These are phyloP conservation scores for Cytospora mali DNA, from an alignment of 2,329 filamentous ascomycete species.

Conservation along the genomic window DNA sequence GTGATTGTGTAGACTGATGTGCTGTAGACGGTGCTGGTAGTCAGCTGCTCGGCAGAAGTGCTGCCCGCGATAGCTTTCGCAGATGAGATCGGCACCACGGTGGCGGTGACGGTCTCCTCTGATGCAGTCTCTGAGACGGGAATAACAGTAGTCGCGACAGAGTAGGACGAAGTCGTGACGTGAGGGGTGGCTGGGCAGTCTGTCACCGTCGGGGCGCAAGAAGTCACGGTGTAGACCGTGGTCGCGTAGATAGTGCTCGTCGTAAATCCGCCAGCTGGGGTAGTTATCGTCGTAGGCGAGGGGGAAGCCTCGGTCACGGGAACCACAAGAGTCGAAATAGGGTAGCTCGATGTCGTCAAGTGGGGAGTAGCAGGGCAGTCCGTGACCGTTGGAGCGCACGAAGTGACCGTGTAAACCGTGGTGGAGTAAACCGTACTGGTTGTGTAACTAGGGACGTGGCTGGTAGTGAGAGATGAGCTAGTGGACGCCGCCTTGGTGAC, in stretches of 20 bases:
- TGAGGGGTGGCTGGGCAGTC: slow-evolving; percentile 53
- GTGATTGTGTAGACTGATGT: slow-evolving; percentile 56
- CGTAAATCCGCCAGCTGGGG: slow-evolving; percentile 25
- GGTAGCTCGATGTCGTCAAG: slow-evolving; percentile 38
- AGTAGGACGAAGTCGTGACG: slow-evolving; percentile 38
- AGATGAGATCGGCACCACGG: slow-evolving; percentile 38
- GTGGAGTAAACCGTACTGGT: slow-evolving; percentile 47
- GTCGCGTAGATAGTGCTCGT: slow-evolving; percentile 47
- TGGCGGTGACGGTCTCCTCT: slow-evolving; percentile 54
- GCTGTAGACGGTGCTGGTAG: slow-evolving; percentile 44
- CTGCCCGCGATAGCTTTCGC: slow-evolving; percentile 1
- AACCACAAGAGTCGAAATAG: slow-evolving; percentile 46
- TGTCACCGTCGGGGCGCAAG: slow-evolving; percentile 50
- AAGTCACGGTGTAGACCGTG: slow-evolving; percentile 56
- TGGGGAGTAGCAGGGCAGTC: slow-evolving; percentile 53
- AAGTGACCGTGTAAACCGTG: slow-evolving; percentile 56
- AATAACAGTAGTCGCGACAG: slow-evolving; percentile 46
- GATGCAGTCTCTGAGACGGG: slow-evolving; percentile 50
- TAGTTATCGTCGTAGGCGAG: background rate
- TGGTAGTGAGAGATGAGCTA: background rate
- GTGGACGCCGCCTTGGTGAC: slow-evolving; percentile 8
- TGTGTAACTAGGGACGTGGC: slow-evolving; percentile 26
- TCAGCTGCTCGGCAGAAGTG: slow-evolving; percentile 23
- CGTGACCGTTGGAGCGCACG: slow-evolving; percentile 49
- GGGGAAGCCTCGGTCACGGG: slow-evolving; percentile 54